A percentile compares a stretch with the other conserved stretches of the same genome.
Conservation (phyloP, 768 basidiomycete genomes). For the Chalciporus sphaerocephalus region DNA sequence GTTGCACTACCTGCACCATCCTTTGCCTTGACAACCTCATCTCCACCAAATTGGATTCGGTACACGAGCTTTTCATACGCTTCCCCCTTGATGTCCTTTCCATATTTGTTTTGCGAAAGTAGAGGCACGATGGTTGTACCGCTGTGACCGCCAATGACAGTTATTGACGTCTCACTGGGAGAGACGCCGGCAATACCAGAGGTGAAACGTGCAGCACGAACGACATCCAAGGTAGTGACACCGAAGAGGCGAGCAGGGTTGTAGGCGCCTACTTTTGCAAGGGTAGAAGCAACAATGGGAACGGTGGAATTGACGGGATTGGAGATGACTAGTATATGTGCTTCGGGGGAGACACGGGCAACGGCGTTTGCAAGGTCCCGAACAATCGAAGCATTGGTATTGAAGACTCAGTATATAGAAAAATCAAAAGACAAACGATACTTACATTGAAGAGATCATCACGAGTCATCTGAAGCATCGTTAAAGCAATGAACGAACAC, state of each 20-base stretch:
- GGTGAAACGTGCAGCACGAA: slow-evolving; percentile 91
- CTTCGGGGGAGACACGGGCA: slow-evolving; percentile 80
- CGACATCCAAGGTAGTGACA: slow-evolving; percentile 97
- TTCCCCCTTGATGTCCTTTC: slow-evolving; percentile 72
- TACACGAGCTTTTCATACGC: slow-evolving; percentile 74
- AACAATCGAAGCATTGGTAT: slow-evolving; percentile 98
- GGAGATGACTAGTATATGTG: slow-evolving; percentile 95
- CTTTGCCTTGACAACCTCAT: slow-evolving; percentile 98
- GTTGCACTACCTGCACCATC: slow-evolving; percentile 78
- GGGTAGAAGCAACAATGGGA: slow-evolving; percentile 89
- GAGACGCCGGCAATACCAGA: slow-evolving; percentile 60
- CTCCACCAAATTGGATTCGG: slow-evolving; percentile 96
- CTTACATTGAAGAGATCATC: slow-evolving; percentile 93
- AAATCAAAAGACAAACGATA: slow-evolving; percentile 6
- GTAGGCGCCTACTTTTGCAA: slow-evolving; percentile 89
- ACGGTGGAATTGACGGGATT: slow-evolving; percentile 99
- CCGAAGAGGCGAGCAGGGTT: slow-evolving; percentile 89
- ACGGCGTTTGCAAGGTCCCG: slow-evolving; percentile 90
- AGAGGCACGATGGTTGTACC: slow-evolving; percentile 97
- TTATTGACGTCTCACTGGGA: slow-evolving; percentile 65
- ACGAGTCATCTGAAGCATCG: slow-evolving; percentile 76
- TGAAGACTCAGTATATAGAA: slow-evolving; percentile 1
- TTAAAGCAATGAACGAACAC: slow-evolving; percentile 22
- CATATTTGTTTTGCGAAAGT: slow-evolving; percentile 74
- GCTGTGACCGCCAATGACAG: slow-evolving; percentile 93